These are phyloP conservation scores for Trichoderma orchidacearum DNA, from an alignment of 495 filamentous ascomycete species.

Conservation along the genomic window DNA sequence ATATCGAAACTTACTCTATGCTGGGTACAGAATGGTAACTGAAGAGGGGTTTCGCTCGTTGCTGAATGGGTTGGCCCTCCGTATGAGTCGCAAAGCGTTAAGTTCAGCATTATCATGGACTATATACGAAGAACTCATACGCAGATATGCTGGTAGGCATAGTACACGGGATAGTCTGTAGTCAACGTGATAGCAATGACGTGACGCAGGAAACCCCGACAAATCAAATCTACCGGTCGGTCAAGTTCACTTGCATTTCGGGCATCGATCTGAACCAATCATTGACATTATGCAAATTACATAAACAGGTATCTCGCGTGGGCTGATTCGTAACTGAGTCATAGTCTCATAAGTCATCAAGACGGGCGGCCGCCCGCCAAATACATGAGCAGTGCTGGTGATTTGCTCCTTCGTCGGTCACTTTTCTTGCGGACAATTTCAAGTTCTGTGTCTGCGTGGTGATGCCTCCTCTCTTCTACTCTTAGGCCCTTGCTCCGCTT, in stretches of 20 bases:
- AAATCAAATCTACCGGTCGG: too few species aligned
- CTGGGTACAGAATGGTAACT: constrained; percentile 56
- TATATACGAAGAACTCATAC: constrained; percentile 85
- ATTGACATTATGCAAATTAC: too few species aligned
- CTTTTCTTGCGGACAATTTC: constrained; percentile 51
- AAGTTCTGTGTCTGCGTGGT: constrained; percentile 32
- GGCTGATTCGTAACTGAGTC: background rate
- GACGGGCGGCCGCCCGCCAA: constrained; percentile 28
- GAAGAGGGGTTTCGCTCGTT: constrained; percentile 74
- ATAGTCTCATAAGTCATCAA: constrained; percentile 5
- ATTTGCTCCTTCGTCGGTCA: constrained; percentile 29
- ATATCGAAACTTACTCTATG: constrained; percentile 78
- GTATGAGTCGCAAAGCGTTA: constrained; percentile 82
- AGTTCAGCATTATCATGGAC: constrained; percentile 93
- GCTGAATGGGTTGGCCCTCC: constrained; percentile 74
- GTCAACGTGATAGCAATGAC: background rate
- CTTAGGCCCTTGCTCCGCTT: constrained; percentile 21
- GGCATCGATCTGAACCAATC: too few species aligned
- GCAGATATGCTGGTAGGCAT: constrained; percentile 33
- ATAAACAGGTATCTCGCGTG: constrained; percentile 1
- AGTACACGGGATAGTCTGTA: background rate
- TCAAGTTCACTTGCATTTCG: too few species aligned
- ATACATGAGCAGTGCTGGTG: constrained; percentile 32
- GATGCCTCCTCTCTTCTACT: constrained; percentile 22
- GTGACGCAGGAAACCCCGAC: background rate